phyloP scores from a whole-genome alignment of 768 basidiomycete genomes.

The Phlegmacium glaucopus region DNA sequence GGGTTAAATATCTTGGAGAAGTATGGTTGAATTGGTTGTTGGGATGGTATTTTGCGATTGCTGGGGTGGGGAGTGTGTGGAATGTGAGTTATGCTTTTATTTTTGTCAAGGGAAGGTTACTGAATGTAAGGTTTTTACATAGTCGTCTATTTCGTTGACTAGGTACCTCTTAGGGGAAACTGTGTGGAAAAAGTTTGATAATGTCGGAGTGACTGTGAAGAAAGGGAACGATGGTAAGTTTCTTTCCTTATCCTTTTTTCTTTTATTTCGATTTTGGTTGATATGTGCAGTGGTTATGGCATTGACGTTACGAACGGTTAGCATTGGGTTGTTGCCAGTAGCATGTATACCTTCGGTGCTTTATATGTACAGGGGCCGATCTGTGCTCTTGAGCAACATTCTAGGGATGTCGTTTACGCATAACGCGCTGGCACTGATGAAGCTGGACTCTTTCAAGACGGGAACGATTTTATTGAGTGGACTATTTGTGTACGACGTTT shows the following conservation, averaged over 20 bases:
- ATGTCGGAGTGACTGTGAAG: conserved; percentile 38
- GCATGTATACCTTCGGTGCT: conserved; percentile 62
- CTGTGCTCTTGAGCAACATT: conserved; percentile 75
- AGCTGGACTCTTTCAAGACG: conserved; percentile 87
- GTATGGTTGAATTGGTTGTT: conserved; percentile 83
- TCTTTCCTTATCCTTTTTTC: no score
- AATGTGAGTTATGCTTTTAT: conserved; percentile 43
- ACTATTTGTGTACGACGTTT: conserved; percentile 91
- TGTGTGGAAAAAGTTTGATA: conserved; percentile 58
- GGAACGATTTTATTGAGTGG: conserved; percentile 80
- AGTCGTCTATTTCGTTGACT: conserved; percentile 52
- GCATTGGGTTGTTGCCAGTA: conserved; percentile 52
- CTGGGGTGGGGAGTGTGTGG: conserved; percentile 66
- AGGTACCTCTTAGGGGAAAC: conserved; percentile 45
- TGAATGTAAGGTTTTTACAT: not conserved
- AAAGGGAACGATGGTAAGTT: conserved; percentile 44
- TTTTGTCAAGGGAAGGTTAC: not conserved
- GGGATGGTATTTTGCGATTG: conserved; percentile 69
- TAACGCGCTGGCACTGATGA: conserved; percentile 74
- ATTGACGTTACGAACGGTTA: conserved; percentile 56
- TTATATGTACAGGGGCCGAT: conserved; percentile 54
- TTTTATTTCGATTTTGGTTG: not conserved
- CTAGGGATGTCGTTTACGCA: conserved; percentile 76
- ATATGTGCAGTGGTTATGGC: conserved; percentile 26
- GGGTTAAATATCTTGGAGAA: conserved; percentile 73